A percentile compares a stretch with the other conserved stretches of the same genome.
Conservation (phyloP, 2,329 filamentous ascomycete species). For the Aspergillus ibericus region DNA sequence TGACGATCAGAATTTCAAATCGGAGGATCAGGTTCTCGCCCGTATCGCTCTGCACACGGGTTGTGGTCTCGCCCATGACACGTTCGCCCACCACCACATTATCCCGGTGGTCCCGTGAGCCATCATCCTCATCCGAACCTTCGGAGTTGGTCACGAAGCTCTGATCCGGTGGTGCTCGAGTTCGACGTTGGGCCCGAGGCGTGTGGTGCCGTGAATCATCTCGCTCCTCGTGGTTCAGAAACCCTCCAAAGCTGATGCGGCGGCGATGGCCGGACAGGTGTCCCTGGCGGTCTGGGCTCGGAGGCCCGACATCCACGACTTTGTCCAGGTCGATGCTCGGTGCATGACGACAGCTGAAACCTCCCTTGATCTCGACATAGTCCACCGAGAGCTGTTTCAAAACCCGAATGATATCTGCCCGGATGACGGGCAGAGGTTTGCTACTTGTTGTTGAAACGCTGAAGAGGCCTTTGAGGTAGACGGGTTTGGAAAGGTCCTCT, state of each 20-base stretch:
- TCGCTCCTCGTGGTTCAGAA: conserved; percentile 66
- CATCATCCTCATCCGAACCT: conserved; percentile 73
- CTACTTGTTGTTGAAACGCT: conserved; percentile 95
- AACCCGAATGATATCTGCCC: conserved; percentile 86
- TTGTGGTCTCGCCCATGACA: conserved; percentile 82
- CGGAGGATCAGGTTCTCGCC: conserved; percentile 80
- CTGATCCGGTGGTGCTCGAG: conserved; percentile 57
- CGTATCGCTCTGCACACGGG: conserved; percentile 85
- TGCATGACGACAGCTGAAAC: conserved; percentile 83
- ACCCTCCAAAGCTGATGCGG: conserved; percentile 80
- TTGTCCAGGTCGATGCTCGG: conserved; percentile 87
- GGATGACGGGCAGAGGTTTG: conserved; percentile 82
- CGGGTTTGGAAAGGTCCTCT: conserved; percentile 80
- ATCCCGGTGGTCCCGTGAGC: conserved; percentile 36
- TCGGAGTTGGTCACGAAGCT: conserved; percentile 85
- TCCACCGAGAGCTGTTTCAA: conserved; percentile 86
- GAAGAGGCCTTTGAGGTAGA: conserved; percentile 94
- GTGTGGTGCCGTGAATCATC: conserved; percentile 56
- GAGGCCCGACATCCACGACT: conserved; percentile 61
- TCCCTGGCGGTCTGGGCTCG: conserved; percentile 56
- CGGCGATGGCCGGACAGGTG: conserved; percentile 63
- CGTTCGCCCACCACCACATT: conserved; percentile 54
- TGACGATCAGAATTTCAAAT: conserved; percentile 97
- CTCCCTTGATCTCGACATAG: conserved; percentile 87
- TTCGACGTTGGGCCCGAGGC: conserved; percentile 46